Base-by-base conservation (phyloP, 768 basidiomycete genomes). In the Coprinopsis sp. region DNA sequence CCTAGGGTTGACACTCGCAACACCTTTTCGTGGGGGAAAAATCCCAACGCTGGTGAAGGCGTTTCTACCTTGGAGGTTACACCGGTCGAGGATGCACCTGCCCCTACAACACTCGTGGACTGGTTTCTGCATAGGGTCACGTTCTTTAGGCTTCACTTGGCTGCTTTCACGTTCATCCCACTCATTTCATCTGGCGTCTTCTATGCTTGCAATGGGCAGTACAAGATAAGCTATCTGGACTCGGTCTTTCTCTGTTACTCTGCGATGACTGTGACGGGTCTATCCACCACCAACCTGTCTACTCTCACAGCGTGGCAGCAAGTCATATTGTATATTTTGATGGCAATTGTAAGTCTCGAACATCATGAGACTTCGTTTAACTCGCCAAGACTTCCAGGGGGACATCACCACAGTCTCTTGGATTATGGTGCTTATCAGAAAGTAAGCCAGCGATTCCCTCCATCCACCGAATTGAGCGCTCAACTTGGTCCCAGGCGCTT, bases 401-500 rank as follows among this genome's bases (percentile, higher is more conserved):
- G 68, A 73, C 45, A 57, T 73, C 43, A 75, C 76, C 0, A 64
- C 71, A 22, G 76, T 82, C 14, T 79, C 80, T 2, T 81, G 83
- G 77, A 63, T 81, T 31, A 81, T 83, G 73, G 81, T 85, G 24
- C 64, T 82, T 37, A 73, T 81, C n/a, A 68, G 84, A 44, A 75
- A 78, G 76, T 78, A 49, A 42, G 64, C 54, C 7, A 29, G 18
- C 37, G 30, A n/a, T 4, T 12, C 18, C 12, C 27, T 16, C 18
- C 29, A 16, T 21, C 25, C 25, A 37, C 37, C 33, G 29, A 13
- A 18, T 33, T 31, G 23, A 29, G 16, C 33, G 14, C 25, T 49
- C 42, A 22, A 29, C 33, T 24, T 27, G 30, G 27, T 37, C 34
- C 12, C 37, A 76, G 74, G 50, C 62, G 65, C 33, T 76, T 72